A percentile compares a stretch with the other conserved stretches of the same genome.
phyloP scores from a whole-genome alignment of 2,329 filamentous ascomycete species.

The Phialophora tarda region DNA sequence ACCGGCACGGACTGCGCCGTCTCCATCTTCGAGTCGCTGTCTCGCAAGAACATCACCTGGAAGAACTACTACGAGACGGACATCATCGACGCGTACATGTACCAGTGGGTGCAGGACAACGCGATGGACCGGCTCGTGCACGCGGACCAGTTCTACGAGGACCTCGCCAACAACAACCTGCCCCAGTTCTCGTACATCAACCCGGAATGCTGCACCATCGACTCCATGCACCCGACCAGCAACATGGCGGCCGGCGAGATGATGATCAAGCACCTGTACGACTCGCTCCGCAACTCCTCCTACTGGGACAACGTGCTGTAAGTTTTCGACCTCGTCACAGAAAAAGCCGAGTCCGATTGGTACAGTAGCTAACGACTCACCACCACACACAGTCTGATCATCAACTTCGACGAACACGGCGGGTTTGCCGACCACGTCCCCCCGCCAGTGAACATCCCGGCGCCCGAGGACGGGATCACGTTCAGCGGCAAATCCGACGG shows the following conservation, averaged over 20 bases:
- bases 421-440: slow-evolving; percentile 35
- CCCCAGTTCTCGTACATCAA: slow-evolving; percentile 70
- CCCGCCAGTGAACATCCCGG: slow-evolving; percentile 25
- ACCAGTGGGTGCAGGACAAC: slow-evolving; percentile 35
- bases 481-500: slow-evolving; percentile 30
- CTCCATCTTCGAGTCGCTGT: slow-evolving; percentile 30
- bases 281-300: slow-evolving; percentile 26
- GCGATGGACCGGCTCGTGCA: slow-evolving; percentile 31
- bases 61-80: slow-evolving; percentile 35
- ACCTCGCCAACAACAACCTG: slow-evolving; percentile 66
- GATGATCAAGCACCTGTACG: slow-evolving; percentile 33
- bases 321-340: not conserved
- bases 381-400: slow-evolving; percentile 11
- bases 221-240: slow-evolving; percentile 34
- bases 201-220: slow-evolving; percentile 41
- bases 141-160: slow-evolving; percentile 64
- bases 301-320: slow-evolving; percentile 32
- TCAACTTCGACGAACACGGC: slow-evolving; percentile 34
- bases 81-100: slow-evolving; percentile 31
- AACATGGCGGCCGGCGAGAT: slow-evolving; percentile 34
- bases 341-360: not conserved
- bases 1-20: slow-evolving; percentile 24
- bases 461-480: slow-evolving; percentile 29
- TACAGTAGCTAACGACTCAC: not conserved
- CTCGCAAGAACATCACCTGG: slow-evolving; percentile 32